Evolutionary conservation across 208 protist genomes (phyloP).

Genomic region (Trypanosoma cruzi): DNA sequence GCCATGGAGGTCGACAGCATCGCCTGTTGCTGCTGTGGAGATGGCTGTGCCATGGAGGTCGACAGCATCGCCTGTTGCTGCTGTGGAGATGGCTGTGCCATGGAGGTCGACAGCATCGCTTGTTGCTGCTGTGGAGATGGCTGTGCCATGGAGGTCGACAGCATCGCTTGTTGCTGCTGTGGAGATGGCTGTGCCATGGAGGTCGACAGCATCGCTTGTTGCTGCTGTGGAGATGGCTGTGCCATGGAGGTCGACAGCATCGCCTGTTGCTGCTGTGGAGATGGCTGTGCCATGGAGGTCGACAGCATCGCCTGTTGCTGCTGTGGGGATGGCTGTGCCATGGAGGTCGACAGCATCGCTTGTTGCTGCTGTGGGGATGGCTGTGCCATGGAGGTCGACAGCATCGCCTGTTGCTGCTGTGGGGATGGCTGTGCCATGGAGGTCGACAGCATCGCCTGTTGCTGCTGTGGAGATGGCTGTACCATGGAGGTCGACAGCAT

Average conservation of each 20-base stretch:
- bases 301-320: not conserved
- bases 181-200: not conserved
- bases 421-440: not conserved
- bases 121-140: not conserved
- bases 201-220: not conserved
- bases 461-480: too few relatives aligned
- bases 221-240: not conserved
- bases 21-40: not conserved
- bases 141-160: too few relatives aligned
- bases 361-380: constrained; percentile 5
- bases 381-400: not conserved
- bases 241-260: not conserved
- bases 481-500: too few relatives aligned
- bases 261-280: not conserved
- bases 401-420: constrained; percentile 1
- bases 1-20: not conserved
- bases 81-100: not conserved
- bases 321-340: not conserved
- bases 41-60: too few relatives aligned
- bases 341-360: not conserved
- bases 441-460: not conserved
- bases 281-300: not conserved
- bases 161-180: not conserved
- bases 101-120: not conserved
- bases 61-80: not conserved